Evolutionary conservation across 352 stramenopile species (phyloP).

Genomic region (Elongisporangium prolatum): DNA sequence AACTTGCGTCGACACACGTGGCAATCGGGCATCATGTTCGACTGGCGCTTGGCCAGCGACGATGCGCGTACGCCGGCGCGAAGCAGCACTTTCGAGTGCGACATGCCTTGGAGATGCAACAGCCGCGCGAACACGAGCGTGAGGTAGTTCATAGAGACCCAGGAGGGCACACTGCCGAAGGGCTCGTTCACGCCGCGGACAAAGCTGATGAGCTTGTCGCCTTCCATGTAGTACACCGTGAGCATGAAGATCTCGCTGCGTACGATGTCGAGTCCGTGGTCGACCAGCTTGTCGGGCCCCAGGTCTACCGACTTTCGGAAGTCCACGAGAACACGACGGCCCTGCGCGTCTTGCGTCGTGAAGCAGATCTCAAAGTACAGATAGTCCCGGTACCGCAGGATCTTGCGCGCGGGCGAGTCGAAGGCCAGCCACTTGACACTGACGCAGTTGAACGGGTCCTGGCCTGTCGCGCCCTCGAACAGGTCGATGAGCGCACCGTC

Average conservation of each 20-base stretch:
- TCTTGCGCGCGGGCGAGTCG: constrained; percentile 49
- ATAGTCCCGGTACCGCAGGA: constrained; percentile 63
- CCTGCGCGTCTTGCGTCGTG: not conserved
- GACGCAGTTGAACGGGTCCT: constrained; percentile 75
- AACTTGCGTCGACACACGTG: not conserved
- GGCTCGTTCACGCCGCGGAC: not conserved
- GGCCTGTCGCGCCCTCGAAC: constrained; percentile 50
- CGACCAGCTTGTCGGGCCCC: not conserved
- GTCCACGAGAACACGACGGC: not conserved
- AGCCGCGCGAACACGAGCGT: not conserved
- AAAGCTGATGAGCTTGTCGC: not conserved
- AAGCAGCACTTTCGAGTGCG: not conserved
- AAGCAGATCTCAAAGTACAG: constrained; percentile 42
- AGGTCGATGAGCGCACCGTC: constrained; percentile 62
- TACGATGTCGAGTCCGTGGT: not conserved
- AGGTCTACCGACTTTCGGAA: not conserved
- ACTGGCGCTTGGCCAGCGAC: not conserved
- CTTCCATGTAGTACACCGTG: not conserved
- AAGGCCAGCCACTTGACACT: constrained; percentile 73
- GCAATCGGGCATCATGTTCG: not conserved
- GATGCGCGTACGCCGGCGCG: not conserved
- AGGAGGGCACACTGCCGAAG: not conserved
- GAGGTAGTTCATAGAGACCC: not conserved
- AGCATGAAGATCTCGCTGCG: not conserved
- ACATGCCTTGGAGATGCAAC: not conserved